phyloP scores from a whole-genome alignment of 192 early-diverging fungal genomes.

The Lobosporangium transversale region DNA sequence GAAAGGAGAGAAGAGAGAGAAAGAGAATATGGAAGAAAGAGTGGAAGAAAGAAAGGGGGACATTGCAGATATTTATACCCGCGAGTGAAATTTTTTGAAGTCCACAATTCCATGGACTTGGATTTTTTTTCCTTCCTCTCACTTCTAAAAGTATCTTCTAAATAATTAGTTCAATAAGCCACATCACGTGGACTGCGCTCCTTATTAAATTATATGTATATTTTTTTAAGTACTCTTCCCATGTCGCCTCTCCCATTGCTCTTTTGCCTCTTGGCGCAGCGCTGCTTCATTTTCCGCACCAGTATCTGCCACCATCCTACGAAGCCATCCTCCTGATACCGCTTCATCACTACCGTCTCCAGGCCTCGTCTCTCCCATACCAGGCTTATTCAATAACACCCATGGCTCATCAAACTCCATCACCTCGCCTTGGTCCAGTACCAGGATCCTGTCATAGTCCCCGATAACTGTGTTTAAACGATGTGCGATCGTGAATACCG shows the following conservation, averaged over 20 bases:
- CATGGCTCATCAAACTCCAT: slow-evolving; percentile 76
- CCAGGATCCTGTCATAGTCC: slow-evolving; percentile 71
- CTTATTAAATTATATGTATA: no score
- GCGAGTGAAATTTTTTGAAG: slow-evolving; percentile 12
- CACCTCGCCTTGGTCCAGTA: slow-evolving; percentile 80
- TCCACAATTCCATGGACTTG: slow-evolving; percentile 23
- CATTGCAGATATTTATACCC: slow-evolving; percentile 11
- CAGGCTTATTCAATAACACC: slow-evolving; percentile 61
- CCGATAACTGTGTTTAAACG: slow-evolving; percentile 64
- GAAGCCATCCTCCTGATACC: slow-evolving; percentile 20
- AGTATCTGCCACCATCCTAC: slow-evolving; percentile 50
- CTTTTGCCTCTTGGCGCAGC: slow-evolving; percentile 35
- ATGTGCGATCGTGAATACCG: slow-evolving; percentile 64
- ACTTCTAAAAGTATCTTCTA: neutral
- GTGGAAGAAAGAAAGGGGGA: slow-evolving; percentile 8
- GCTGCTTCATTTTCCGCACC: slow-evolving; percentile 41
- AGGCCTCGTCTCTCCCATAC: slow-evolving; percentile 24
- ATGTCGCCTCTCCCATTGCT: slow-evolving; percentile 38
- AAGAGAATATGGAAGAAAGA: neutral
- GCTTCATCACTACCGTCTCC: neutral
- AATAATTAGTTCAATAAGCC: no score
- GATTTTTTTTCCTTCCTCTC: slow-evolving; percentile 8
- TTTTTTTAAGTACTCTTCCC: no score
- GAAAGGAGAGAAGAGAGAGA: neutral
- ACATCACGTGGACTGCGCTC: no score